phyloP scores from a whole-genome alignment of 495 filamentous ascomycete species.

The Poronia punctata region DNA sequence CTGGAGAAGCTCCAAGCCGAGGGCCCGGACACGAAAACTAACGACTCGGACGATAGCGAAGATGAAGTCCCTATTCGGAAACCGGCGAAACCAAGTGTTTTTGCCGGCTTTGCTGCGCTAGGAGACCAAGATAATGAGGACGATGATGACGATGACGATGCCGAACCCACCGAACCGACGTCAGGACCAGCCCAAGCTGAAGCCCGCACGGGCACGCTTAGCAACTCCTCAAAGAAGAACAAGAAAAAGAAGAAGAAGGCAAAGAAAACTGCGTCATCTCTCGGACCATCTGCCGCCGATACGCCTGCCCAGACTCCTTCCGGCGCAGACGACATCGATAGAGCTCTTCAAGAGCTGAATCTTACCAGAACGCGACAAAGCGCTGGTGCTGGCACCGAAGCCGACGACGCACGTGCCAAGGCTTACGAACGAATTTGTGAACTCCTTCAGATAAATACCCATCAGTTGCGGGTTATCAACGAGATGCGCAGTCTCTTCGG shows the following conservation, averaged over 20 bases:
- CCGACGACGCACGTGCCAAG: constrained; percentile 8
- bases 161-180: constrained; percentile 24
- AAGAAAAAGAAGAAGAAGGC: constrained; percentile 57
- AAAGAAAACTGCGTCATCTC: too few relatives aligned
- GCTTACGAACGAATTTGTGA: constrained; percentile 37
- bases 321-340: constrained; percentile 73
- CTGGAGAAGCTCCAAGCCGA: constrained; percentile 29
- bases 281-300: too few relatives aligned
- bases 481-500: constrained; percentile 96
- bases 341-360: constrained; percentile 60
- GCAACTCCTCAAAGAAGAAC: constrained; percentile 47
- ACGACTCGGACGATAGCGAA: constrained; percentile 37
- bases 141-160: constrained; percentile 39
- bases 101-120: constrained; percentile 46
- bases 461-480: constrained; percentile 76
- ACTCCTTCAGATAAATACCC: constrained; percentile 68
- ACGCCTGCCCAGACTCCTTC: background rate
- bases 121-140: constrained; percentile 33
- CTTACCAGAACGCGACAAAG: constrained; percentile 20
- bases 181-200: constrained; percentile 27
- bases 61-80: constrained; percentile 29
- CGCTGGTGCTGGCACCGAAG: constrained; percentile 4
- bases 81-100: constrained; percentile 36
- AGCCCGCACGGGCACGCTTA: constrained; percentile 34
- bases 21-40: constrained; percentile 23